Conservation (phyloP, 495 filamentous ascomycete genomes). For the Penicillium coffeae region DNA sequence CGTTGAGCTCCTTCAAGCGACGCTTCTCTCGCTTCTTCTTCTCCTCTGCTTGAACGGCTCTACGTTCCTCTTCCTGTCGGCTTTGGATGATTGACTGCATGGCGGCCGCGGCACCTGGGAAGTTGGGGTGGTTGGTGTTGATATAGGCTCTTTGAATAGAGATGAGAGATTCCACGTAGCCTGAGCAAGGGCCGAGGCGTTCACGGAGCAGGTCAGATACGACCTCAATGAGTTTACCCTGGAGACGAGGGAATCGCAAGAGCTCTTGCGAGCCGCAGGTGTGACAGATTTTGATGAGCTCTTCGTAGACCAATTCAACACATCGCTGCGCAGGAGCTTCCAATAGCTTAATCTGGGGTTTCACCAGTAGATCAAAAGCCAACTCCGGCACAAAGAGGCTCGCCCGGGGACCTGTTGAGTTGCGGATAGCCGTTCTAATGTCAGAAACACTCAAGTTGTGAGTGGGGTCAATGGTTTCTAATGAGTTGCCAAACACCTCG, state of each 20-base stretch:
- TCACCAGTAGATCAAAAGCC: constrained; percentile 95
- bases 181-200: constrained; percentile 79
- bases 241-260: constrained; percentile 83
- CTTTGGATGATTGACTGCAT: constrained; percentile 94
- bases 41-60: constrained; percentile 73
- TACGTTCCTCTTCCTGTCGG: constrained; percentile 89
- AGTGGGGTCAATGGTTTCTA: constrained; percentile 94
- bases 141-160: constrained; percentile 98
- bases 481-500: constrained; percentile 94
- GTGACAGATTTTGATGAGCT: constrained; percentile 98
- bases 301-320: constrained; percentile 97
- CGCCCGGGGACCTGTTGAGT: constrained; percentile 93
- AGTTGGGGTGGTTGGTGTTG: constrained; percentile 99
- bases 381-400: constrained; percentile 96
- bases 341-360: constrained; percentile 95
- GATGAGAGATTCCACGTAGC: constrained; percentile 93
- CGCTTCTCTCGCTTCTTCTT: constrained; percentile 77
- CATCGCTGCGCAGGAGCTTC: constrained; percentile 95
- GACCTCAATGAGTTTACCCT: constrained; percentile 96
- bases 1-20: constrained; percentile 72
- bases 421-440: constrained; percentile 95
- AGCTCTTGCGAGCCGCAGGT: constrained; percentile 96
- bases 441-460: constrained; percentile 93
- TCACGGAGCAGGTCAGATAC: constrained; percentile 95
- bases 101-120: constrained; percentile 93